phyloP scores from a whole-genome alignment of 441 rosid species.

The Hypseocharis bilobata region DNA sequence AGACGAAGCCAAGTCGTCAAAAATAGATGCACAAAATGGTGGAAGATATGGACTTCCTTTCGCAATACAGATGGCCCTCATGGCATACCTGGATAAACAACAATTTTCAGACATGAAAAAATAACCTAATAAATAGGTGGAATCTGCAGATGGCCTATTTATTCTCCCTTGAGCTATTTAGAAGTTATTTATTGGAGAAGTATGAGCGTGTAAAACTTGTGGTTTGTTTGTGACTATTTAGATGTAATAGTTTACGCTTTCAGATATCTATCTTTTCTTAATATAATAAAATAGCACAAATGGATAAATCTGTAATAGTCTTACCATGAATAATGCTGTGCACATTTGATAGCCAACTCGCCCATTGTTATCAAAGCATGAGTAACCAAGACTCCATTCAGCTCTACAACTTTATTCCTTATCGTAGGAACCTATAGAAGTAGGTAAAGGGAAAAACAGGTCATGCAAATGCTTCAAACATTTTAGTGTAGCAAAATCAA shows the following conservation, averaged over 20 bases:
- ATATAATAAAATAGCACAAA: background rate
- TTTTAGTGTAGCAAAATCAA: conserved; percentile 1
- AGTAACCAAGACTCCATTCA: conserved; percentile 81
- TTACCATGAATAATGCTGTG: conserved; percentile 92
- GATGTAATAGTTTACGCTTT: background rate
- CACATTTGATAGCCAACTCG: conserved; percentile 62
- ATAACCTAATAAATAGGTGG: conserved; percentile 1
- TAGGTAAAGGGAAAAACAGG: background rate
- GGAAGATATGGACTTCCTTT: conserved; percentile 89
- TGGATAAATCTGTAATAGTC: conserved; percentile 13
- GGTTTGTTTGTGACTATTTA: too few relatives aligned
- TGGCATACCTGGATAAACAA: conserved; percentile 55
- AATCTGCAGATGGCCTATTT: background rate
- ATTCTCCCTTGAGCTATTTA: conserved; percentile 6
- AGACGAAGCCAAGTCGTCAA: conserved; percentile 86
- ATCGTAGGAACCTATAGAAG: conserved; percentile 66
- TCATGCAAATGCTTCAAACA: conserved; percentile 10
- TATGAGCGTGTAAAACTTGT: too few relatives aligned
- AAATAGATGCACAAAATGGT: conserved; percentile 74
- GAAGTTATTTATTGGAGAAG: too few relatives aligned
- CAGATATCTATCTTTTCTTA: background rate
- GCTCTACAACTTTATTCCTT: conserved; percentile 79
- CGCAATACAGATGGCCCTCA: conserved; percentile 88
- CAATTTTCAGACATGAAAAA: background rate
- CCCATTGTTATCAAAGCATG: conserved; percentile 84